Base-by-base conservation (phyloP, 2,329 filamentous ascomycete species). In the Penicillium sp. region DNA sequence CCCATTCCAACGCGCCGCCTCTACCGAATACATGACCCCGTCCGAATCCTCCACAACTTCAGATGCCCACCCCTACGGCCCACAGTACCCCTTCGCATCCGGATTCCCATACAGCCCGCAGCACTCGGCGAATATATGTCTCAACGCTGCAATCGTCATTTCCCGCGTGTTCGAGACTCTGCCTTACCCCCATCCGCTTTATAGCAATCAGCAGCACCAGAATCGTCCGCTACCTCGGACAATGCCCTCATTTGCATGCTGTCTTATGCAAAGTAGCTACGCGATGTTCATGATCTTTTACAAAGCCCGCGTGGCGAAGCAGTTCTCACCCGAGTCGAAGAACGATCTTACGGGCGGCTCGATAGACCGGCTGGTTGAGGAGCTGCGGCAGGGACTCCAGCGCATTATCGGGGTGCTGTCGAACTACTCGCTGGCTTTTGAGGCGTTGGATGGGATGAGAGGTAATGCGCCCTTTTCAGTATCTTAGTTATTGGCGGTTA, bases 231-330 rank as follows among this genome's bases (percentile, higher is more conserved):
- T 69, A 13, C 73, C 74, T 4, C 70, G 74, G 5, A 76, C 74
- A 2, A 76, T 77, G 73, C 75, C 75, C 0, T 74, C 72, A 0
- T 76, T 76, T 52, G 74, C 74, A 20, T 76, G 74, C 60, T 77
- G 75, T 53, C 65, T 75, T 7, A 76, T 76, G 73, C 74, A 77
- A 54, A 70, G 71, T 36, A 76, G 74, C 53, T 77, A 77, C 51
- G 73, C 74, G 5, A 68, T 76, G 65, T 61, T 77, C 14, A 77
- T 76, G 74, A 64, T 76, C 7, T 75, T 69, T 48, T 74, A 74
- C 56, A 75, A 74, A 51, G 68, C 69, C 9, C 67, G 69, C 11
- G 67, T 73, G n/a, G 63, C 66, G 42, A 71, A 70, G 35, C 64
- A 69, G 24, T 46, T 64, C 6, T 62, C 63, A 1, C 61, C 61